Percentiles rank a stretch among this genome's conserved stretches.
phyloP scores from a whole-genome alignment of 305 asterid species.

The Fraxinus greggii region DNA sequence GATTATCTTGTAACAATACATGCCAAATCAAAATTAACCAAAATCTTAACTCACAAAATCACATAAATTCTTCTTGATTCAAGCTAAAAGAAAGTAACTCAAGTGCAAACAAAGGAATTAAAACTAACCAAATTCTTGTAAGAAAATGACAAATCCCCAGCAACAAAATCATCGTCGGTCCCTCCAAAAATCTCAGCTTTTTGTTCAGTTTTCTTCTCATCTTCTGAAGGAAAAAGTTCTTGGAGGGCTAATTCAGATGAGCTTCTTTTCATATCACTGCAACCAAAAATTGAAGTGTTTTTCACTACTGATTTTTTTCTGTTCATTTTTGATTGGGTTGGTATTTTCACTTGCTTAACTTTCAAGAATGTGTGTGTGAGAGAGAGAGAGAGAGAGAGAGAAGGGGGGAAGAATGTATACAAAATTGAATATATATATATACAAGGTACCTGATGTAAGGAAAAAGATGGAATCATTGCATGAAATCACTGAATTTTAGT shows the following conservation, averaged over 20 bases:
- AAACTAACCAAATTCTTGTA: slow-evolving; percentile 34
- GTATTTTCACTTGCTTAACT: slow-evolving; percentile 26
- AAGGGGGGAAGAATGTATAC: slow-evolving; percentile 28
- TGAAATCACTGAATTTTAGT: slow-evolving; percentile 26
- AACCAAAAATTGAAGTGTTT: slow-evolving; percentile 25
- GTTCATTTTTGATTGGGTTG: slow-evolving; percentile 24
- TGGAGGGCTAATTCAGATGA: slow-evolving; percentile 53
- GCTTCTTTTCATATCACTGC: slow-evolving; percentile 56
- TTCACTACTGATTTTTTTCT: slow-evolving; percentile 29
- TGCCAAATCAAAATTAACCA: background rate
- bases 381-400: slow-evolving; percentile 13
- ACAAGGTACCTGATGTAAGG: slow-evolving; percentile 20
- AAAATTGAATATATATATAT: slow-evolving; percentile 11
- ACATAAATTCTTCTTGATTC: background rate
- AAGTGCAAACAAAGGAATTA: background rate
- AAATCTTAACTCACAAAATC: background rate
- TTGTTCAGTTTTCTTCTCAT: slow-evolving; percentile 30
- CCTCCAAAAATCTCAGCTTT: slow-evolving; percentile 33
- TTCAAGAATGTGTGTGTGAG: slow-evolving; percentile 17
- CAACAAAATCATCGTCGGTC: slow-evolving; percentile 29
- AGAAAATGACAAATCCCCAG: slow-evolving; percentile 20
- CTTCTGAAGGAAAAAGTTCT: slow-evolving; percentile 38
- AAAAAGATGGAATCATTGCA: slow-evolving; percentile 42
- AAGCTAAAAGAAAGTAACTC: background rate
- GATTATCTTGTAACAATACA: background rate